Evolutionary conservation across 1,284 basidiomycete genomes (phyloP).

Genomic region (Ceratobasidium theobromae): DNA sequence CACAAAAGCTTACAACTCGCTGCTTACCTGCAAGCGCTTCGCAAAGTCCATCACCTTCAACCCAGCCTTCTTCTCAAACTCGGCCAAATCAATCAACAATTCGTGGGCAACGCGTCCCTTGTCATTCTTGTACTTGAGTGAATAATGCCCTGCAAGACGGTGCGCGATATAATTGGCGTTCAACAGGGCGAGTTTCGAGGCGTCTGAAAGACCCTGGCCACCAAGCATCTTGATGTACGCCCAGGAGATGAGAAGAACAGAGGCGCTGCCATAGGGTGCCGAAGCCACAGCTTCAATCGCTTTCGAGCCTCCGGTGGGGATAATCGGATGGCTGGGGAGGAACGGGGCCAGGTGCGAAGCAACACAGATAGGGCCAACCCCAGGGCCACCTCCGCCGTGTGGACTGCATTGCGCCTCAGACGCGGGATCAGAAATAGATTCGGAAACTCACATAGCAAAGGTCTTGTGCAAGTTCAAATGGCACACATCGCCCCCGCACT

Average conservation of each 20-base stretch:
- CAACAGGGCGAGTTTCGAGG: constrained; percentile 84
- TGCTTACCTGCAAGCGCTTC: constrained; percentile 79
- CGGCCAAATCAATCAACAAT: constrained; percentile 90
- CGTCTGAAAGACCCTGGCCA: constrained; percentile 80
- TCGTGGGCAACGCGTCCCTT: constrained; percentile 95
- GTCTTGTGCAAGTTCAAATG: constrained; percentile 99
- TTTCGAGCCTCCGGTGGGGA: constrained; percentile 66
- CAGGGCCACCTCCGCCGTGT: constrained; percentile 96
- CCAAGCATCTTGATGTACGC: constrained; percentile 98
- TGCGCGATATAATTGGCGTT: constrained; percentile 98
- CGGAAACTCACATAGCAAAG: constrained; percentile 73
- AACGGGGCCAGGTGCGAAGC: constrained; percentile 92
- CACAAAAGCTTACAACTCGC: too few relatives aligned
- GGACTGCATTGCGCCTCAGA: constrained; percentile 57
- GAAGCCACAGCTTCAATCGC: constrained; percentile 89
- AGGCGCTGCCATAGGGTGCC: constrained; percentile 92
- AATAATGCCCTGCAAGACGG: constrained; percentile 84
- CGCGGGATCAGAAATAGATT: constrained; percentile 35
- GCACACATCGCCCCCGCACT: constrained; percentile 95
- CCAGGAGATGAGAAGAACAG: constrained; percentile 97
- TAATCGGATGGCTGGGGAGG: constrained; percentile 87
- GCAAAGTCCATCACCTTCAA: constrained; percentile 95
- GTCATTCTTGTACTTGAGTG: constrained; percentile 84
- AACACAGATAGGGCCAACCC: constrained; percentile 93
- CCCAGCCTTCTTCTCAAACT: constrained; percentile 86